phyloP scores from a whole-genome alignment of 2,329 filamentous ascomycete genomes.

The Diaporthe vaccinii region DNA sequence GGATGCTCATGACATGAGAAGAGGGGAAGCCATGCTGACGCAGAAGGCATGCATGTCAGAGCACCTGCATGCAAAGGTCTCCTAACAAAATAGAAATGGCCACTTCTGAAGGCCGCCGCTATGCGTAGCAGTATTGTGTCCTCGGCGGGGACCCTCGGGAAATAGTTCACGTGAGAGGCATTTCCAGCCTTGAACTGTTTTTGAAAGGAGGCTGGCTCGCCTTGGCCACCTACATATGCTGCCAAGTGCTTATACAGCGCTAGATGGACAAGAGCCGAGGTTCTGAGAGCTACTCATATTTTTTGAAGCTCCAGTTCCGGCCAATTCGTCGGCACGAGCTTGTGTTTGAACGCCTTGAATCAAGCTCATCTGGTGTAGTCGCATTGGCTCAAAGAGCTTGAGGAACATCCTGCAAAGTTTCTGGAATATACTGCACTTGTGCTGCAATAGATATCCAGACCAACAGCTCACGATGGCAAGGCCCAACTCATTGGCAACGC shows the following conservation, averaged over 20 bases:
- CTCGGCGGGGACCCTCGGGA: not conserved
- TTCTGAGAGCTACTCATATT: not conserved
- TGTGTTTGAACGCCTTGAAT: not conserved
- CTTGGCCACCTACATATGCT: not conserved
- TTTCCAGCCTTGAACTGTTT: not conserved
- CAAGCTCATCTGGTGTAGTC: not conserved
- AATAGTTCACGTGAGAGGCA: not conserved
- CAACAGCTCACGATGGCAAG: no score
- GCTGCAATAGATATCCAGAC: not conserved
- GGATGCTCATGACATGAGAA: not conserved
- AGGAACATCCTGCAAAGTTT: no score
- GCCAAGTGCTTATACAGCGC: not conserved
- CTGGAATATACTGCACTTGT: no score
- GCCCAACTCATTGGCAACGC: not conserved
- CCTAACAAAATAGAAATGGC: not conserved
- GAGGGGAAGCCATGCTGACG: slow-evolving; percentile 1
- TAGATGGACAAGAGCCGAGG: not conserved
- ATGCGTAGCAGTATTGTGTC: not conserved
- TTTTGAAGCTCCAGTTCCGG: not conserved
- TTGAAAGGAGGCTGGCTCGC: not conserved
- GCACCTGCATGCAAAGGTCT: not conserved
- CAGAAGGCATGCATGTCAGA: not conserved
- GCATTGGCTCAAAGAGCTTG: no score
- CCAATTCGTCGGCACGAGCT: not conserved
- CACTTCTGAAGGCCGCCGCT: not conserved